These are phyloP conservation scores for Panaeolus cyanescens DNA, from an alignment of 768 basidiomycete species.

Conservation along the genomic window DNA sequence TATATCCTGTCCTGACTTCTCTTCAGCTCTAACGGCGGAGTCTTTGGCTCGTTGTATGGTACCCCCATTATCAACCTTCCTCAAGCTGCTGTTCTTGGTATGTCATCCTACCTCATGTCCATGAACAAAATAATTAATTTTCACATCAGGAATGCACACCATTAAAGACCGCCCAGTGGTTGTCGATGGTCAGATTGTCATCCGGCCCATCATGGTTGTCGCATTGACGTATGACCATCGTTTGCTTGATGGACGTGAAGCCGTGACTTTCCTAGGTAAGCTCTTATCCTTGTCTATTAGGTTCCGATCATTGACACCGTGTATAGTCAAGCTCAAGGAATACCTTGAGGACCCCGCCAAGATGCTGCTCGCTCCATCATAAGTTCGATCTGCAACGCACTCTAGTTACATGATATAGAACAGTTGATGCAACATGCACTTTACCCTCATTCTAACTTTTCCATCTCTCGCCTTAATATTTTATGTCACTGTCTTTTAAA, in stretches of 20 bases:
- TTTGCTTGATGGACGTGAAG: slow-evolving; percentile 93
- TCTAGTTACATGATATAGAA: not conserved
- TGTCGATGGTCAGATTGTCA: slow-evolving; percentile 92
- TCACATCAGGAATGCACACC: slow-evolving; percentile 78
- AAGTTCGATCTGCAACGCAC: not conserved
- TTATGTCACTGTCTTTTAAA: not conserved
- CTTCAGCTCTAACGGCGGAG: slow-evolving; percentile 92
- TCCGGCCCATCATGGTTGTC: slow-evolving; percentile 96
- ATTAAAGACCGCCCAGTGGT: slow-evolving; percentile 93
- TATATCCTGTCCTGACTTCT: not conserved
- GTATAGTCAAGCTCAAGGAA: slow-evolving; percentile 84
- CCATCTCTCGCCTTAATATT: not conserved
- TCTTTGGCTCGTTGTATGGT: slow-evolving; percentile 95
- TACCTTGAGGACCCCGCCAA: slow-evolving; percentile 94
- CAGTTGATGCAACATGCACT: not conserved
- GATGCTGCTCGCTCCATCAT: slow-evolving; percentile 70
- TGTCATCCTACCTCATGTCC: slow-evolving; percentile 17
- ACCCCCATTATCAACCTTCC: slow-evolving; percentile 99
- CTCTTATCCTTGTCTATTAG: slow-evolving; percentile 15
- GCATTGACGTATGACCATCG: slow-evolving; percentile 96
- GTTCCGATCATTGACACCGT: not conserved
- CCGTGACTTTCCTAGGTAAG: slow-evolving; percentile 95
- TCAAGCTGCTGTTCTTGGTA: slow-evolving; percentile 89
- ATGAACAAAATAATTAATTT: not conserved
- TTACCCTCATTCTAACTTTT: not conserved